Evolutionary conservation across 2,329 filamentous ascomycete genomes (phyloP).

Genomic region (Pestalotiopsis sp.): DNA sequence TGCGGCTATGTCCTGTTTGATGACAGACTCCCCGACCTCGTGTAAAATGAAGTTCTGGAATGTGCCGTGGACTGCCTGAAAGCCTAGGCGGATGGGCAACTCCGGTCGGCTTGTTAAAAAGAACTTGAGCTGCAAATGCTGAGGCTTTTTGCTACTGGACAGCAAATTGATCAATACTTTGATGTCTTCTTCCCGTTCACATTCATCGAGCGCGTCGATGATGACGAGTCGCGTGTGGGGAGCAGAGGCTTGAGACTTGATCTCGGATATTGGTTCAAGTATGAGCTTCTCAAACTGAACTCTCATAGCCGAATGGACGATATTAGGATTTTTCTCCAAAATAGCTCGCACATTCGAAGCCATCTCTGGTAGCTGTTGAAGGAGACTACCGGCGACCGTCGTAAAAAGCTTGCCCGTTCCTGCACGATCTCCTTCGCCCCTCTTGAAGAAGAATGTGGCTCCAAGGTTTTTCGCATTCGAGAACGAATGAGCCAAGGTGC

Average conservation of each 20-base stretch:
- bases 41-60: constrained; percentile 36
- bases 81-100: constrained; percentile 35
- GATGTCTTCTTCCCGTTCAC: constrained; percentile 30
- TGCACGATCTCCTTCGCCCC: constrained; percentile 39
- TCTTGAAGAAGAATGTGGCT: constrained; percentile 47
- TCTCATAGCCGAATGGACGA: constrained; percentile 28
- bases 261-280: constrained; percentile 32
- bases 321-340: constrained; percentile 32
- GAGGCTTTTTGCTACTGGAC: too few relatives aligned
- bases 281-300: constrained; percentile 47
- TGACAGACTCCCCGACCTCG: constrained; percentile 29
- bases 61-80: constrained; percentile 26
- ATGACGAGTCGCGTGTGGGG: constrained; percentile 24
- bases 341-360: constrained; percentile 26
- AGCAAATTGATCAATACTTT: constrained; percentile 30
- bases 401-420: constrained; percentile 38
- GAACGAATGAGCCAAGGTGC: constrained; percentile 29
- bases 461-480: constrained; percentile 15
- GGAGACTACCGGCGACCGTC: constrained; percentile 39
- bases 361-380: constrained; percentile 28
- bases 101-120: constrained; percentile 45
- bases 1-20: constrained; percentile 37
- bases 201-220: constrained; percentile 38
- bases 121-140: constrained; percentile 31
- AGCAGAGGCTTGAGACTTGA: not conserved